These are phyloP conservation scores for Triticum timopheevii DNA, from an alignment of 176 grass and related monocot species.

Conservation along the genomic window DNA sequence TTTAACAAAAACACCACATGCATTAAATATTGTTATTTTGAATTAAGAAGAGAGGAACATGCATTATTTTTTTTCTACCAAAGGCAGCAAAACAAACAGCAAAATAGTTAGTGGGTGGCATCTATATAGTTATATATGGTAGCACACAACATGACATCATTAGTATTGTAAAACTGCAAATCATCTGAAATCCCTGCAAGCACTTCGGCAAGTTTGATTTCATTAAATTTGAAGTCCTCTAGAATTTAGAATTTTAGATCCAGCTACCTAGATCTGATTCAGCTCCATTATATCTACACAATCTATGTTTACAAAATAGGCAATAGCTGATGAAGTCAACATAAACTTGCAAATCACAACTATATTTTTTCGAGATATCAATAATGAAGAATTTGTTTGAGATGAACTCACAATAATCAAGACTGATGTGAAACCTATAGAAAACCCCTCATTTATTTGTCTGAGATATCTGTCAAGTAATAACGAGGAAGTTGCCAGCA, in stretches of 20 bases:
- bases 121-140: neutral
- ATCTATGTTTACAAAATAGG: neutral
- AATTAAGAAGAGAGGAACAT: neutral
- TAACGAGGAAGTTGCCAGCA: slow-evolving; percentile 87
- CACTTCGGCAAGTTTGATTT: neutral
- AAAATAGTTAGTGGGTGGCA: neutral
- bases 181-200: neutral
- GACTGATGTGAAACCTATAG: slow-evolving; percentile 90
- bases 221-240: neutral
- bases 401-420: slow-evolving; percentile 91
- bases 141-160: neutral
- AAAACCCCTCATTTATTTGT: slow-evolving; percentile 83
- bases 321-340: slow-evolving; percentile 1
- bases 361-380: slow-evolving; percentile 4
- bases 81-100: neutral
- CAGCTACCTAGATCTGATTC: neutral
- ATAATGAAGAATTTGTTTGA: slow-evolving; percentile 29
- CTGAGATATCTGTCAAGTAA: slow-evolving; percentile 91
- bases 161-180: neutral
- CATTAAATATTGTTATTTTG: neutral
- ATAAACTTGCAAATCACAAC: slow-evolving; percentile 32
- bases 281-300: neutral
- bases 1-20: neutral
- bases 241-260: neutral
- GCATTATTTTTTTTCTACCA: too few relatives aligned